Evolutionary conservation across 2,329 filamentous ascomycete species (phyloP), one percentile per base, ranked within the genome.

Genomic region (Fusarium redolens): DNA sequence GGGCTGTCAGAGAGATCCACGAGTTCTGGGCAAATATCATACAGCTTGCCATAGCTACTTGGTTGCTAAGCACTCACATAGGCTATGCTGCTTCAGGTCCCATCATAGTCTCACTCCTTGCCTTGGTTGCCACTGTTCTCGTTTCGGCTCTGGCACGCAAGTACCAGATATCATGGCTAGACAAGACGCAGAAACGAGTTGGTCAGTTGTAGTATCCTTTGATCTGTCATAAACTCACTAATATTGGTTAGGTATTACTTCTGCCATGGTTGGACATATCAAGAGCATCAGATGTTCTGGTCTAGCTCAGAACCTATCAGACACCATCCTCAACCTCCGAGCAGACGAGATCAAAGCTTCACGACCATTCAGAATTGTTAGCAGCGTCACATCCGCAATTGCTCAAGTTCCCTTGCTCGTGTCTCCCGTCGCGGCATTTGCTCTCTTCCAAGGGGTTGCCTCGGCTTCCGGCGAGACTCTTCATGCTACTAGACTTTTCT

Each of bases 281-380:
- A 85, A 85, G 69, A 82, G 80, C 60, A 81, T 85, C 60, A 84
- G 83, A 71, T 82, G 84, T 69, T 82, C 81, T 1, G 83, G 82
- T 8, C 73, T 85, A 1, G 73, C 82, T 3, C 73, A 80, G 37
- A 78, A 75, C 20, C 72, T 84, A 0, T 77, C 75, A 1, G 55
- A 61, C 18, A 76, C 77, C 9, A 76, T 83, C n/a, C 69, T 76
- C 14, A 52, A 61, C 12, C 71, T 82, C 11, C 81, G 84, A 5
- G 64, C 79, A 8, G 75, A 80, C 17, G 83, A 85, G 56, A 76
- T 85, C 13, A 75, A 66, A n/a, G 73, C 81, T 4, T 82, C 81
- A 25, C 72, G 77, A 10, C 79, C 78, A 14, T 83, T 83, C 41
- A 78, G 83, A 5, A 55, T 80, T 3, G 69, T 83, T 30, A 76